These are phyloP conservation scores for Backusella sp. DNA, from an alignment of 192 early-diverging fungal genomes.

Conservation along the genomic window DNA sequence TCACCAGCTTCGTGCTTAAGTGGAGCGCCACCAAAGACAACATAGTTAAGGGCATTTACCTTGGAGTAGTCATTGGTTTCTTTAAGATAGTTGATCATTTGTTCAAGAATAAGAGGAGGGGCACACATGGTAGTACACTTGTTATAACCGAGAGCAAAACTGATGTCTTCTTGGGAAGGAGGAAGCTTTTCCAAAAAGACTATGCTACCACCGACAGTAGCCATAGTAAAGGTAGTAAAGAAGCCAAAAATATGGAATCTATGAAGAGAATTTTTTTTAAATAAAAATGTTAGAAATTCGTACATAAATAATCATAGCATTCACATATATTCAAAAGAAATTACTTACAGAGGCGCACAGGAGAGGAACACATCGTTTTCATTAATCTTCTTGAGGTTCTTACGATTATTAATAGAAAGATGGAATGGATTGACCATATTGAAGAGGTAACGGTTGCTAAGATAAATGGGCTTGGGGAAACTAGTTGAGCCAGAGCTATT, in stretches of 20 bases:
- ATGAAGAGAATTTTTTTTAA: not conserved
- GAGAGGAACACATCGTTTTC: not conserved
- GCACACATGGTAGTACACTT: constrained; percentile 7
- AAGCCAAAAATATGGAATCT: constrained; percentile 16
- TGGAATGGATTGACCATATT: not conserved
- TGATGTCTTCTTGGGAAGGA: constrained; percentile 3
- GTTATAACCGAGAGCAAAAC: not conserved
- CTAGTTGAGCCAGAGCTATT: constrained; percentile 6
- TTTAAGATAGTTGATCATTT: not conserved
- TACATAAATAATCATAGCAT: not conserved
- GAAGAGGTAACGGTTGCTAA: not conserved
- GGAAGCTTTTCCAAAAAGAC: constrained; percentile 15
- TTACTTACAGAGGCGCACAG: constrained; percentile 12
- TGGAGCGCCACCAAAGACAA: not conserved
- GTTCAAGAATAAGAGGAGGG: constrained; percentile 2
- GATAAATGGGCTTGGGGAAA: constrained; percentile 11
- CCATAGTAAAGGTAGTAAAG: not conserved
- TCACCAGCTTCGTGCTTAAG: constrained; percentile 11
- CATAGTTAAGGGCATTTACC: not conserved
- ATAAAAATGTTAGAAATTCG: not conserved
- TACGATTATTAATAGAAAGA: not conserved
- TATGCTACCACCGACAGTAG: not conserved
- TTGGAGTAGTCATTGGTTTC: constrained; percentile 2
- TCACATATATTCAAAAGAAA: not conserved
- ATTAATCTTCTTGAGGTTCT: not conserved